Evolutionary conservation across 1,139 yeast genomes (phyloP), one percentile per base, ranked within the genome.

Genomic region (Entelexis paramagnoliae): DNA sequence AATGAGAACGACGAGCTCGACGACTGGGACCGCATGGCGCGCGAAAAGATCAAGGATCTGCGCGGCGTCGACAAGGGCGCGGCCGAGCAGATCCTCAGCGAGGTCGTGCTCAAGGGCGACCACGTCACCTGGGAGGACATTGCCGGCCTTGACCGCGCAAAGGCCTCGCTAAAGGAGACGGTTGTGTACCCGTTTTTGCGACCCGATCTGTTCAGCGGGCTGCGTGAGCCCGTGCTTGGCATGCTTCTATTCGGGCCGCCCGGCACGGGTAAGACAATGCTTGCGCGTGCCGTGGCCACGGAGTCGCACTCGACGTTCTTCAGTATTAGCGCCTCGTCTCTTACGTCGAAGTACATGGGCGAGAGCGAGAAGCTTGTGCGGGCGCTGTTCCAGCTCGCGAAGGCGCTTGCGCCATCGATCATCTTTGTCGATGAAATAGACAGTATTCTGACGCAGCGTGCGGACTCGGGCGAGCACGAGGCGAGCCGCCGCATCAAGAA

Each of bases 221-320:
- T 91, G 53, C 74, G 98, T 59, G 97, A 91, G 66, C 98, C 98
- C 0, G 95, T 95, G 0, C 72, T 96, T 58, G 98, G 98, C 9
- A 89, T 91, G 96, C 71, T 91, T 28, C 70, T 91, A 33, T 91
- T 91, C 71, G 98, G 98, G 0, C 98, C 98, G 0, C 98, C 98
- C 0, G 98, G 98, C 19, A 91, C 98, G 0, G 98, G 98, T 57
- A 91, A 91, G 62, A 91, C 98, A 0, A 91, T 91, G 96, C 74
- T 91, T 61, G 97, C 97, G 0, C 73, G 96, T 59, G 97, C 98
- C 0, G 97, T 91, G 9, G 98, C 98, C 0, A 89, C 96, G 0
- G 97, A 91, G 68, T 86, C 96, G 14, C 83, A 84, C 58, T 87
- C 96, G 1, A 91, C 97, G 0, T 91, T 91, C 66, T 91, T 91